Evolutionary conservation across 1,139 yeast genomes (phyloP).

Genomic region (Hyphopichia fennica): DNA sequence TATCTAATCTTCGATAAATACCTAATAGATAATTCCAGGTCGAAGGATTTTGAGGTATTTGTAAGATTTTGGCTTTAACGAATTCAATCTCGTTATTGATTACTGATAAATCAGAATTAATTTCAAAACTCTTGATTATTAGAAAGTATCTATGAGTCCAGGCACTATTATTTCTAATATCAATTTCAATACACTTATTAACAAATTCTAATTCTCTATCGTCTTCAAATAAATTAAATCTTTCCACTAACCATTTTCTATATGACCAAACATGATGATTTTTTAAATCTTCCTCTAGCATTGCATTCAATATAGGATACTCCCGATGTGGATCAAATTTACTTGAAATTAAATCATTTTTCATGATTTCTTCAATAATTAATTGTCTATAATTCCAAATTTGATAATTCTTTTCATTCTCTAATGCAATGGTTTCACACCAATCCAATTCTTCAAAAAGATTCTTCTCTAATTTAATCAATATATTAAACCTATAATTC

Average conservation of each 20-base stretch:
- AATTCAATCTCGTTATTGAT: conserved; percentile 37
- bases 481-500: conserved; percentile 69
- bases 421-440: conserved; percentile 75
- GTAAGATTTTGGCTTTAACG: conserved; percentile 43
- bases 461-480: conserved; percentile 39
- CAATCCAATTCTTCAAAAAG: conserved; percentile 61
- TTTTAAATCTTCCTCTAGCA: conserved; percentile 78
- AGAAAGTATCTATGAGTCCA: conserved; percentile 86
- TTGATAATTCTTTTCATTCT: conserved; percentile 88
- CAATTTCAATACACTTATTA: conserved; percentile 51
- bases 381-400: conserved; percentile 90
- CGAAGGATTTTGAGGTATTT: conserved; percentile 82
- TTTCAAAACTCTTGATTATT: conserved; percentile 23
- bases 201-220: conserved; percentile 55
- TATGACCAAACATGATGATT: conserved; percentile 98
- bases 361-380: conserved; percentile 39
- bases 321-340: conserved; percentile 54
- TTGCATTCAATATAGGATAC: conserved; percentile 58
- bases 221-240: conserved; percentile 46
- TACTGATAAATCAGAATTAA: too few species aligned
- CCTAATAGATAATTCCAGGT: conserved; percentile 84
- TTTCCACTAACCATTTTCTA: conserved; percentile 72
- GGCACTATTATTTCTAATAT: conserved; percentile 86
- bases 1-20: conserved; percentile 38
- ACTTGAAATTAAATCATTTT: conserved; percentile 7